Conservation (phyloP, 805 yeast genomes). For the Metschnikowia lunata region DNA sequence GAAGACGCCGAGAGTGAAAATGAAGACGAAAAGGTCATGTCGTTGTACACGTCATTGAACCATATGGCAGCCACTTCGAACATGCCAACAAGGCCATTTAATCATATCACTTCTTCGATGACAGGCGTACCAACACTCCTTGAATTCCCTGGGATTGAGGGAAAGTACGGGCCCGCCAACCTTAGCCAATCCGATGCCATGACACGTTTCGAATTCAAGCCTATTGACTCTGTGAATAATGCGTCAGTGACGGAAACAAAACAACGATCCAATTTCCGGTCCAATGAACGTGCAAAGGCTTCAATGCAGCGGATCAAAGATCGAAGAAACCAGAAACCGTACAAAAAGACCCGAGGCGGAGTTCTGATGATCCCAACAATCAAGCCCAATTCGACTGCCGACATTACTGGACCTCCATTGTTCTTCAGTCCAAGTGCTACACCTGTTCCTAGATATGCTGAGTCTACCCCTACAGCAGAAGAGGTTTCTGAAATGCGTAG, state of each 20-base stretch:
- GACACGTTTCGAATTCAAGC: constrained; percentile 16
- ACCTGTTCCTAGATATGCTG: background rate
- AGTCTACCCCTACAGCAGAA: background rate
- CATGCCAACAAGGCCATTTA: constrained; percentile 10
- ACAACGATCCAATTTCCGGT: constrained; percentile 25
- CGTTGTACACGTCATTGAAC: constrained; percentile 53
- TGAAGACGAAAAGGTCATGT: constrained; percentile 69
- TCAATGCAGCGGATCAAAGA: constrained; percentile 57
- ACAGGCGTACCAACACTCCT: constrained; percentile 38
- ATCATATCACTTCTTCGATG: constrained; percentile 10
- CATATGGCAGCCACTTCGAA: constrained; percentile 17
- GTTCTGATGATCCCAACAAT: constrained; percentile 1
- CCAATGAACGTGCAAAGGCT: constrained; percentile 62
- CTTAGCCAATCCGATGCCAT: constrained; percentile 14
- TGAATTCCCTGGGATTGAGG: constrained; percentile 40
- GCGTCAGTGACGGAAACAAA: constrained; percentile 13
- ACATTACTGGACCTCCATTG: background rate
- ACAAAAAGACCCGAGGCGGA: constrained; percentile 19
- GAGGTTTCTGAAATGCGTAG: background rate
- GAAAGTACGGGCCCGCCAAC: constrained; percentile 24
- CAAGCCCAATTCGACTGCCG: background rate
- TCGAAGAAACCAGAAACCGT: constrained; percentile 48
- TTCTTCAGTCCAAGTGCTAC: background rate
- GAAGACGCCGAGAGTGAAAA: constrained; percentile 35
- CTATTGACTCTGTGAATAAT: constrained; percentile 12